phyloP scores from a whole-genome alignment of 2,329 filamentous ascomycete genomes.

The Magnaporthiopsis incrustans region DNA sequence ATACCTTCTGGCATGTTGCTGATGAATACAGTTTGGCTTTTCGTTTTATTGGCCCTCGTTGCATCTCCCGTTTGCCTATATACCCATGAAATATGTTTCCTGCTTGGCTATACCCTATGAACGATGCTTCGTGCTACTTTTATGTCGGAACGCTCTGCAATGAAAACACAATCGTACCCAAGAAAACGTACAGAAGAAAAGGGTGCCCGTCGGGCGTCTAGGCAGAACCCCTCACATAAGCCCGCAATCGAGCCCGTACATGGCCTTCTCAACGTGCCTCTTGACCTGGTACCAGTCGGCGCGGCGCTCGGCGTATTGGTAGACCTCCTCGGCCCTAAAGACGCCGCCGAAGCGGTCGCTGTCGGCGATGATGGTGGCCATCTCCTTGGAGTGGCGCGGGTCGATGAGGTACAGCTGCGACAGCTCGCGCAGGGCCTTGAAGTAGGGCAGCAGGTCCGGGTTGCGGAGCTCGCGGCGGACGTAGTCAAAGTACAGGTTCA shows the following conservation, averaged over 20 bases:
- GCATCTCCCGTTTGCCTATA: background rate
- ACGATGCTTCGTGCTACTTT: too few species aligned
- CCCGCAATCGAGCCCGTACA: constrained; percentile 88
- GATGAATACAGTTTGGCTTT: background rate
- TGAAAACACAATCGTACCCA: too few species aligned
- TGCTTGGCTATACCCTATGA: too few species aligned
- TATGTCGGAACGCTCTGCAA: too few species aligned
- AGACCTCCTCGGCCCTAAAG: constrained; percentile 92
- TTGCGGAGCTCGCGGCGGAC: constrained; percentile 69
- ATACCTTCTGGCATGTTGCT: background rate
- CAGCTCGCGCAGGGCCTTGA: constrained; percentile 82
- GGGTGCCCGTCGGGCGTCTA: too few species aligned
- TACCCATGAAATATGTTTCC: background rate
- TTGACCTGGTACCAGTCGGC: constrained; percentile 94
- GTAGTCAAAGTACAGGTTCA: constrained; percentile 88
- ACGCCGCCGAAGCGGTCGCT: constrained; percentile 83
- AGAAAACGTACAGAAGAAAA: too few species aligned
- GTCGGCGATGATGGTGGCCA: constrained; percentile 92
- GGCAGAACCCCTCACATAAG: constrained; percentile 56
- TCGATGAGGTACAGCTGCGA: constrained; percentile 95
- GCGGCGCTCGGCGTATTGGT: constrained; percentile 88
- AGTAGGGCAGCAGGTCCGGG: constrained; percentile 78
- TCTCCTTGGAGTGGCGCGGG: constrained; percentile 78
- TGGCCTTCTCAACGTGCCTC: constrained; percentile 83
- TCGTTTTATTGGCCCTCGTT: background rate